Conservation (phyloP, 352 stramenopile species). For the Globisporangium uncinulatum region DNA sequence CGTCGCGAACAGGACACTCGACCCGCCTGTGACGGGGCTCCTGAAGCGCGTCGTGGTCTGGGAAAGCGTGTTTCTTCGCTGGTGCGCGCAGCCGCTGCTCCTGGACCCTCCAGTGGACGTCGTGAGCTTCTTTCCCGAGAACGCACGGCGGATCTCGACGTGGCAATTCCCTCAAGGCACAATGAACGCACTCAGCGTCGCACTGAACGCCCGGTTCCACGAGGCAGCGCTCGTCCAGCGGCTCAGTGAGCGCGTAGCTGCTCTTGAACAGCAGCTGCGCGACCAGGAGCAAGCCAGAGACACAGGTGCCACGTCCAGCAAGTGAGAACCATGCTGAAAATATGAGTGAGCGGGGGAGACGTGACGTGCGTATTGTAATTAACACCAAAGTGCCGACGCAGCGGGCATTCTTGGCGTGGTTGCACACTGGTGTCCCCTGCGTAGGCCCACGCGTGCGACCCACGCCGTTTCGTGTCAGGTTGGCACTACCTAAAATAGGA, state of each 20-base stretch:
- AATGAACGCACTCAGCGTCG: conserved; percentile 42
- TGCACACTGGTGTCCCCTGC: no score
- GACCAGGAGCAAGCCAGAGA: background rate
- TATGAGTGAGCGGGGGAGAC: no score
- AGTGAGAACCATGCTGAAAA: background rate
- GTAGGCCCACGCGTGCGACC: no score
- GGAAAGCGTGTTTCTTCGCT: conserved; percentile 70
- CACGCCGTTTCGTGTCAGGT: no score
- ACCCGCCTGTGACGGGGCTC: conserved; percentile 49
- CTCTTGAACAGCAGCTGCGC: conserved; percentile 24
- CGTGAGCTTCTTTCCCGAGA: conserved; percentile 54
- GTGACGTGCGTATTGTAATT: no score
- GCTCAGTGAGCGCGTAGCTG: conserved; percentile 28
- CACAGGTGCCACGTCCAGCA: no score
- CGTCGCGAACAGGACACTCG: conserved; percentile 40
- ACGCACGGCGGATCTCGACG: conserved; percentile 41
- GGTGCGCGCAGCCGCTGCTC: conserved; percentile 57
- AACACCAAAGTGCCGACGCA: background rate
- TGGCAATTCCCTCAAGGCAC: conserved; percentile 61
- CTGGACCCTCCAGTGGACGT: conserved; percentile 26
- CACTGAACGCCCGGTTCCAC: conserved; percentile 32
- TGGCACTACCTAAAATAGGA: no score
- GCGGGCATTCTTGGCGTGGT: background rate
- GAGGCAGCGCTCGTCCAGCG: conserved; percentile 38
- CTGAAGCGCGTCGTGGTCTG: conserved; percentile 63